Evolutionary conservation across 345 rosid genomes (phyloP).

Genomic region (Linum usitatissimum): DNA sequence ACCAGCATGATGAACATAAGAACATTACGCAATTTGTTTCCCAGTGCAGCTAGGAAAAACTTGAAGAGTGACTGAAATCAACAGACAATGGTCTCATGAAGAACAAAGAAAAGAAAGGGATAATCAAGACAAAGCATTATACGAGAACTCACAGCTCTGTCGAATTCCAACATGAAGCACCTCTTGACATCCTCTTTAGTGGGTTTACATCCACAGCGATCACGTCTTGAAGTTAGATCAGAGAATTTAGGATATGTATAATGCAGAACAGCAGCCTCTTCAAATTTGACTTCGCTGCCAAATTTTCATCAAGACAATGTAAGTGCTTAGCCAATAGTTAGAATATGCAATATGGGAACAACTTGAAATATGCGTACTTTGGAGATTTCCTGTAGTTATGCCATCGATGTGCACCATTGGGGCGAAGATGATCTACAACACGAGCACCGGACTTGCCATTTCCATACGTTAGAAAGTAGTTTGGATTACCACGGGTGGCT

Average conservation of each 20-base stretch:
- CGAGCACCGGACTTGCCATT: constrained; percentile 97
- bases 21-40: too few relatives aligned
- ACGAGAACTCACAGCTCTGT: constrained; percentile 70
- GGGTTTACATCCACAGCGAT: constrained; percentile 99
- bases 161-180: constrained; percentile 96
- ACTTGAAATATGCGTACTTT: constrained; percentile 27
- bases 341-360: not conserved
- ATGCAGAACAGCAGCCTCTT: constrained; percentile 83
- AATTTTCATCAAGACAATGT: constrained; percentile 10
- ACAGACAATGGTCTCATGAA: not conserved
- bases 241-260: constrained; percentile 84
- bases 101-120: not conserved
- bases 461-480: constrained; percentile 88
- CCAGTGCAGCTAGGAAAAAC: not conserved
- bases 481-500: constrained; percentile 82
- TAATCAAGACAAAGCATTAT: not conserved
- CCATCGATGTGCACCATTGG: constrained; percentile 99
- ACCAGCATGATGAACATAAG: too few relatives aligned
- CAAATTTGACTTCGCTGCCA: constrained; percentile 66
- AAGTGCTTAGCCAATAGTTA: not conserved
- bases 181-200: constrained; percentile 89
- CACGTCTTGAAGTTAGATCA: constrained; percentile 91
- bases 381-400: constrained; percentile 79
- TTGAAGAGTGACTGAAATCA: not conserved
- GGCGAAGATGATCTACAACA: constrained; percentile 80